Conservation (phyloP, 2,329 filamentous ascomycete species). For the Colletotrichum salicis region DNA sequence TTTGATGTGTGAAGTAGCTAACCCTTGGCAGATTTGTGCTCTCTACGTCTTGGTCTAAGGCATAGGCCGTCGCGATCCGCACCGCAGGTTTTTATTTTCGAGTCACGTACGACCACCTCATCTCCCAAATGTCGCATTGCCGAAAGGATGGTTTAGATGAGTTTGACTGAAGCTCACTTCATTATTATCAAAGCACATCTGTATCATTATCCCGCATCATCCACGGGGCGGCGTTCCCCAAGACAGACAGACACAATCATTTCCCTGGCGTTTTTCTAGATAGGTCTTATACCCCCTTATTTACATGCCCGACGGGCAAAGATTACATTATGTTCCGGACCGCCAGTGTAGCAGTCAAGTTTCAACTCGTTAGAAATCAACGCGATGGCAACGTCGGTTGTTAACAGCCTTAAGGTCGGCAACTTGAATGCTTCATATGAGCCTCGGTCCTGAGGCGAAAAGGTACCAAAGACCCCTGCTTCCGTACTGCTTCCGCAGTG, state of each 20-base stretch:
- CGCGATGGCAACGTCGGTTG: too few species aligned
- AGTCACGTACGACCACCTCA: background rate
- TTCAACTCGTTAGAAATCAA: too few species aligned
- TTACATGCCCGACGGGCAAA: constrained; percentile 6
- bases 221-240: constrained; percentile 13
- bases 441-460: too few species aligned
- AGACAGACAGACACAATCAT: background rate
- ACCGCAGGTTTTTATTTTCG: background rate
- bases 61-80: background rate
- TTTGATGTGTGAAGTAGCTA: constrained; percentile 30
- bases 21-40: constrained; percentile 58
- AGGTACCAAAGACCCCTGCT: too few species aligned
- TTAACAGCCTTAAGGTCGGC: too few species aligned
- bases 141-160: background rate
- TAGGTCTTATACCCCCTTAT: constrained; percentile 29
- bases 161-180: constrained; percentile 2
- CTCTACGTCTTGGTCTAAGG: constrained; percentile 62
- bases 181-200: background rate
- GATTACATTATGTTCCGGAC: background rate
- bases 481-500: too few species aligned
- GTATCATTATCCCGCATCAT: background rate
- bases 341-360: background rate
- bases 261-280: constrained; percentile 27
- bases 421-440: too few species aligned
- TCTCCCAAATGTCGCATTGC: background rate